phyloP scores from a whole-genome alignment of 768 basidiomycete genomes.

The Daedalea quercina region DNA sequence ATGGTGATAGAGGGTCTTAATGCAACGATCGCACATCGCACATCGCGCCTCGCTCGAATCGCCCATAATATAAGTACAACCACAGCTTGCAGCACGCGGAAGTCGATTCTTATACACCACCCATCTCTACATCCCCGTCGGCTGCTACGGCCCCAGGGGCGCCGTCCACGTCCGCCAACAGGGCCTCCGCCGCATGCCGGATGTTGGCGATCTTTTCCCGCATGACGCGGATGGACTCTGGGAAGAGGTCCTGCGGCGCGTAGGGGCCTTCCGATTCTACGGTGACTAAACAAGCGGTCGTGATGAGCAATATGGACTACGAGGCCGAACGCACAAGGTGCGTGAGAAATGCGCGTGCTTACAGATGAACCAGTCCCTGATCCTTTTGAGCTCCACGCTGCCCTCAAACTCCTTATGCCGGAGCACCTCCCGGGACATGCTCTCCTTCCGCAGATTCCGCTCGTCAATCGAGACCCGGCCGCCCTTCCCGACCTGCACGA shows the following conservation, averaged over 20 bases:
- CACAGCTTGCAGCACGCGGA: too few relatives aligned
- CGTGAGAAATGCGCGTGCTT: constrained; percentile 23
- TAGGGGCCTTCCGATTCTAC: constrained; percentile 92
- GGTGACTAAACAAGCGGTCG: constrained; percentile 48
- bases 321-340: neutral
- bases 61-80: too few relatives aligned
- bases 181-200: constrained; percentile 49
- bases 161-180: constrained; percentile 35
- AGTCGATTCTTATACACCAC: neutral
- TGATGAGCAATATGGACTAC: neutral
- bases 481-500: constrained; percentile 54
- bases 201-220: constrained; percentile 66
- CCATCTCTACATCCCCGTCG: constrained; percentile 18
- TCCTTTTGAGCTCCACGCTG: constrained; percentile 74
- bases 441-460: constrained; percentile 70
- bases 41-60: too few relatives aligned
- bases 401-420: constrained; percentile 88
- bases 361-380: constrained; percentile 94
- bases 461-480: constrained; percentile 58
- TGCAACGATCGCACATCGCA: too few relatives aligned
- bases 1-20: too few relatives aligned
- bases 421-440: constrained; percentile 86
- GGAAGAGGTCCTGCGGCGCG: constrained; percentile 73
- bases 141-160: neutral
- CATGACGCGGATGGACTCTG: constrained; percentile 78